Percentiles rank a stretch among this genome's conserved stretches.
Conservation (phyloP, 768 basidiomycete genomes). For the Lactifluus subvellereus region DNA sequence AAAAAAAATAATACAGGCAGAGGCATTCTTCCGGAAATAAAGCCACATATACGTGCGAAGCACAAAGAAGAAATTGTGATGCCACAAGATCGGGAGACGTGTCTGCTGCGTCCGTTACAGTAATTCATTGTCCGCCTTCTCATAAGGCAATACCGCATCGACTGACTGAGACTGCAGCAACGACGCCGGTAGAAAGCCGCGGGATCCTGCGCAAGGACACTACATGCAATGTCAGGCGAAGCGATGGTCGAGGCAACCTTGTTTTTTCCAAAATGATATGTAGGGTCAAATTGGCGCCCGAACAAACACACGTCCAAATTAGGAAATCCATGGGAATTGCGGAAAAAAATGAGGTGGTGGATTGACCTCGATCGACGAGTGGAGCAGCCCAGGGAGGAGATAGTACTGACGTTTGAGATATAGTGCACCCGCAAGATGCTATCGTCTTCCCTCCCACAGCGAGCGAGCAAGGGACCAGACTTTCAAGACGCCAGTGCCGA, state of each 20-base stretch:
- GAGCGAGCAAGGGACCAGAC: constrained; percentile 57
- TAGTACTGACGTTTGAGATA: not conserved
- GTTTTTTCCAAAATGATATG: not conserved
- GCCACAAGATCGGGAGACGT: not conserved
- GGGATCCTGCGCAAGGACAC: not conserved
- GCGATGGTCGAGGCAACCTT: not conserved
- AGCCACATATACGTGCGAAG: not conserved
- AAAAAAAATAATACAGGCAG: not conserved
- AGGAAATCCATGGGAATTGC: not conserved
- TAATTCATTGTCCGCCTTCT: not conserved
- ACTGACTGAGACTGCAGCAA: not conserved
- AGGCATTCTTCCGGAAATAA: not conserved
- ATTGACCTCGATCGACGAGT: not conserved
- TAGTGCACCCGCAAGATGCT: not conserved
- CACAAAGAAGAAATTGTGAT: not conserved
- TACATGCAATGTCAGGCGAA: not conserved
- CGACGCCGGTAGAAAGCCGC: not conserved
- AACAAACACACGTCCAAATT: constrained; percentile 1
- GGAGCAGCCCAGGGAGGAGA: not conserved
- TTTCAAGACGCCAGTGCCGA: constrained; percentile 70
- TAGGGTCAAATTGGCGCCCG: not conserved
- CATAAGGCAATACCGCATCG: not conserved
- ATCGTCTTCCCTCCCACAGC: constrained; percentile 36
- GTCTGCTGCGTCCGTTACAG: not conserved
- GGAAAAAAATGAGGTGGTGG: not conserved